Conservation (phyloP, 1,284 basidiomycete genomes). For the Athelia sp. region DNA sequence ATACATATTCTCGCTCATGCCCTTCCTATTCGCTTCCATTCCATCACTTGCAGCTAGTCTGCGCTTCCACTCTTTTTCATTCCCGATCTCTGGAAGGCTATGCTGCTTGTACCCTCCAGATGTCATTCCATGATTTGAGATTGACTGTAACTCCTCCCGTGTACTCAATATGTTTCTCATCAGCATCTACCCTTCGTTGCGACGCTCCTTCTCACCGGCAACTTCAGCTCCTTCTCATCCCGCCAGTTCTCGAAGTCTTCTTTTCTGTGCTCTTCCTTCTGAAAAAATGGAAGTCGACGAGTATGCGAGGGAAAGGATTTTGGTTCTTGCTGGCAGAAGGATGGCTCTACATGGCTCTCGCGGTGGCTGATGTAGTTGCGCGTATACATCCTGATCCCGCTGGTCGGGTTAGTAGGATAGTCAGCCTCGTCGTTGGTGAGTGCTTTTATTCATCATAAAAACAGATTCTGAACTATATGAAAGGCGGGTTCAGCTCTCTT, state of each 20-base stretch:
- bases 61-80: slow-evolving; percentile 10
- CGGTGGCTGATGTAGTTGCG: slow-evolving; percentile 55
- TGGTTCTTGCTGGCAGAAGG: slow-evolving; percentile 54
- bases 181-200: slow-evolving; percentile 67
- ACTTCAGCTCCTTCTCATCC: slow-evolving; percentile 51
- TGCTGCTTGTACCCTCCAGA: slow-evolving; percentile 15
- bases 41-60: slow-evolving; percentile 14
- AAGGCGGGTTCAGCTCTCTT: slow-evolving; percentile 36
- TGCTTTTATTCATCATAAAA: slow-evolving; percentile 2
- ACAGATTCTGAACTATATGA: too few relatives aligned
- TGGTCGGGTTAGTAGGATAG: slow-evolving; percentile 24
- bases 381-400: slow-evolving; percentile 40
- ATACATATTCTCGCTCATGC: background rate
- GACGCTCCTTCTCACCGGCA: slow-evolving; percentile 44
- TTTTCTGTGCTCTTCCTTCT: slow-evolving; percentile 50
- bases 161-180: slow-evolving; percentile 53
- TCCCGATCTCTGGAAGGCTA: slow-evolving; percentile 7
- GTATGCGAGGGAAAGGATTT: slow-evolving; percentile 41
- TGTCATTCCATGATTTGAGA: slow-evolving; percentile 10
- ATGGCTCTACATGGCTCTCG: slow-evolving; percentile 52
- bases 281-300: slow-evolving; percentile 37
- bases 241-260: slow-evolving; percentile 56
- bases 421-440: slow-evolving; percentile 43
- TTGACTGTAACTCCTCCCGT: slow-evolving; percentile 11
- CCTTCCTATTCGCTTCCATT: slow-evolving; percentile 9